A percentile compares a stretch with the other conserved stretches of the same genome.
Conservation (phyloP, 2,329 filamentous ascomycete genomes). For the Venturia nashicola region DNA sequence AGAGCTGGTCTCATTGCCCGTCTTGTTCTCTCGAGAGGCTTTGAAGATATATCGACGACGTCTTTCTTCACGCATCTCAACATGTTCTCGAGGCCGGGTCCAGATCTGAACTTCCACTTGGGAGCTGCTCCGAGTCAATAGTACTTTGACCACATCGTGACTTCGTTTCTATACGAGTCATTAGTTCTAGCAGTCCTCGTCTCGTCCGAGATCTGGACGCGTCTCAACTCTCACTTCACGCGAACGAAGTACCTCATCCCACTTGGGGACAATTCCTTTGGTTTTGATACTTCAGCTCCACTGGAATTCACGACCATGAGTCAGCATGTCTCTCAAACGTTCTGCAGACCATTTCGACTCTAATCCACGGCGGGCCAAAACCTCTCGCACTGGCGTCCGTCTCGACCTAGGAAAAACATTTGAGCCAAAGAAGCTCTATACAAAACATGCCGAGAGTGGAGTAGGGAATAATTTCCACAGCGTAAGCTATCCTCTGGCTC, state of each 20-base stretch:
- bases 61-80: not conserved
- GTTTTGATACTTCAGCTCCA: no score
- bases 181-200: not conserved
- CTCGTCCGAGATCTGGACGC: not conserved
- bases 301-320: not conserved
- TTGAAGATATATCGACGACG: no score
- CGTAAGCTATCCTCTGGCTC: constrained; percentile 17
- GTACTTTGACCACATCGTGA: no score
- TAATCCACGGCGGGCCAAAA: constrained; percentile 3
- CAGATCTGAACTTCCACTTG: not conserved
- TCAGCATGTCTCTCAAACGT: not conserved
- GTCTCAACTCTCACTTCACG: not conserved
- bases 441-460: constrained; percentile 15
- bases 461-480: constrained; percentile 17
- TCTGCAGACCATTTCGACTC: not conserved
- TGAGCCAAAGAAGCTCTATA: constrained; percentile 12
- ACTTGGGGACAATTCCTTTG: no score
- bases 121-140: no score
- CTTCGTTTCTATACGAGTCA: not conserved
- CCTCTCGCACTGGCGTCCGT: constrained; percentile 13
- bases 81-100: not conserved
- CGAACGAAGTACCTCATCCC: no score
- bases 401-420: constrained; percentile 10
- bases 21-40: no score
- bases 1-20: no score